Percentiles rank a stretch among this genome's conserved stretches.
These are phyloP conservation scores for Pistacia vera DNA, from an alignment of 345 rosid species.

Conservation along the genomic window DNA sequence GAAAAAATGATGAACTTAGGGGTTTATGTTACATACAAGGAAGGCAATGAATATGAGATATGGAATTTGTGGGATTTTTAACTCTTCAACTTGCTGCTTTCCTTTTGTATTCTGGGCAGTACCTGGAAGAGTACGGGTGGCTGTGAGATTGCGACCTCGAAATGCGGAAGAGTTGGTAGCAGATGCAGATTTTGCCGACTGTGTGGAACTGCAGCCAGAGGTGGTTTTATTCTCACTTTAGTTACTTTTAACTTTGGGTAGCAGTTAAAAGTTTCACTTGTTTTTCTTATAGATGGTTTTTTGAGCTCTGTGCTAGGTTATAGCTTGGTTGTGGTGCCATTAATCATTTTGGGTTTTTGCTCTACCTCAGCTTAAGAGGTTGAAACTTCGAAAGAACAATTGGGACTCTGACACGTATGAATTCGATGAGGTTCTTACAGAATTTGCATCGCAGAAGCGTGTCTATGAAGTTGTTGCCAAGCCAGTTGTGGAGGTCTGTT, in stretches of 20 bases:
- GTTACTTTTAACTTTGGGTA: background rate
- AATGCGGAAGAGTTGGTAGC: constrained; percentile 84
- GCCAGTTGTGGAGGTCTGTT: constrained; percentile 94
- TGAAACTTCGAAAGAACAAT: constrained; percentile 96
- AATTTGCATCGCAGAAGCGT: constrained; percentile 94
- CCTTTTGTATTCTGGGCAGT: constrained; percentile 42
- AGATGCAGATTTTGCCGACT: constrained; percentile 98
- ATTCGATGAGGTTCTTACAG: constrained; percentile 96
- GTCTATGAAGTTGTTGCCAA: constrained; percentile 96
- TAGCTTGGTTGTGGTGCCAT: constrained; percentile 6
- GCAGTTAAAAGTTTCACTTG: background rate
- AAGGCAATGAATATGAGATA: background rate
- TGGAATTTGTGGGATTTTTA: background rate
- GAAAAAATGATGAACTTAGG: background rate
- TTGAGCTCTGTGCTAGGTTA: constrained; percentile 15
- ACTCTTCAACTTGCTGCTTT: background rate
- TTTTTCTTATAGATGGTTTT: background rate
- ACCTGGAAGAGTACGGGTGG: constrained; percentile 95
- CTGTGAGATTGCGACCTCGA: constrained; percentile 89
- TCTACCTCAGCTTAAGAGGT: constrained; percentile 71
- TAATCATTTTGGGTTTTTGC: constrained; percentile 10
- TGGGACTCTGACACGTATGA: constrained; percentile 97
- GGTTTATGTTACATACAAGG: background rate
- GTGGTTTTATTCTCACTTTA: constrained; percentile 34
- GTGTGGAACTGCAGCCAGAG: constrained; percentile 98